Evolutionary conservation across 345 rosid genomes (phyloP), one percentile per base, ranked within the genome.

Genomic region (Populus simonii): DNA sequence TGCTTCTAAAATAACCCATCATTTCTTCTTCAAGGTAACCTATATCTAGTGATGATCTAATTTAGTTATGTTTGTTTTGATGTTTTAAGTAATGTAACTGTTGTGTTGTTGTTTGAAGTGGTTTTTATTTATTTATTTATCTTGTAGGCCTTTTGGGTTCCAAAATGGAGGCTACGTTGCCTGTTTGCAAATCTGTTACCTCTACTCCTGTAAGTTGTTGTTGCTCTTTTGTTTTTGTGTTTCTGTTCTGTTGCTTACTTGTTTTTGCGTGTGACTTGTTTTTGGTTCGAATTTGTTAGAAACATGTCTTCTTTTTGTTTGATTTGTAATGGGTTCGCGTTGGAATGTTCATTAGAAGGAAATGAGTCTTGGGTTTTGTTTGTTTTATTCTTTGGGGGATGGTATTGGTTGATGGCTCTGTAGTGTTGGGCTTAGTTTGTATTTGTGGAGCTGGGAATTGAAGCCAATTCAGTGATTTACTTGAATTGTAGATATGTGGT

Each of bases 81-180:
- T 53, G 59, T 20, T 53, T 7, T 7, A 20, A 6, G 59, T 20
- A 53, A 53, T 53, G 59, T 53, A 2, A 53, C 59, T 53, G 9
- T 0, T 20, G 59, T 53, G 23, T 20, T 53, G 59, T 1, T 53
- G 8, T 20, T 53, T 53, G 23, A 20, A 27, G 18, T n/a, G 41
- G 23, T 45, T 12, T 61, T 51, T 38, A 53, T 61, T 33, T 23
- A 23, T 9, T 43, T 72, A 36, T 67, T 43, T 51, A 47, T 67
- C 20, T 59, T 74, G 27, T 25, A 63, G 79, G 70, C n/a, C 23
- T 27, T 47, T 66, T 61, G 77, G 73, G 20, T 77, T 65, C 62
- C 74, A 77, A 76, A 71, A 91, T 94, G 93, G 98, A 92, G 82
- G 87, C 93, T n/a, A 87, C 90, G 73, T 73, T 88, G 82, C 88